Base-by-base conservation (phyloP, 2,329 filamentous ascomycete genomes). In the Paraphoma sp. region DNA sequence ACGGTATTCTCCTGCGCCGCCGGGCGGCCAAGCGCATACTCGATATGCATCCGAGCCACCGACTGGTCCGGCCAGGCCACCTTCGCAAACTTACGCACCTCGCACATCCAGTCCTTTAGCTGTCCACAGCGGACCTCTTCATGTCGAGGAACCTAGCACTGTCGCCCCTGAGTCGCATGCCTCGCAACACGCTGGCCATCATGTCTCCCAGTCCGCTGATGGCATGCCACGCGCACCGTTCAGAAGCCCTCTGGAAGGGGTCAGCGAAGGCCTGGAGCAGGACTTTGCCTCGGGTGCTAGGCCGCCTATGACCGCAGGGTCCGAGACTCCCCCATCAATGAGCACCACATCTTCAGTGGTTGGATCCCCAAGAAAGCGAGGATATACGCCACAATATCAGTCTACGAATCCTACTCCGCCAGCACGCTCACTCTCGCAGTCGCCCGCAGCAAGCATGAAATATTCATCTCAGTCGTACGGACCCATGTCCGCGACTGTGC, bases 51-150 rank as follows among this genome's bases (percentile, higher is more conserved):
- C 78, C 33, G 73, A 78, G n/a, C 71, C 76, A 12, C 59, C 64
- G 4, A 68, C 53, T 18, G 67, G 56, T 23, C 71, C 68, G 10
- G 71, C 68, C 44, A 70, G 69, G 51, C 69, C 80, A 72, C 59
- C 76, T 72, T 66, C 76, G 12, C 78, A 86, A 57, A 80, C 83
- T 4, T 88, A 87, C 70, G 84, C 86, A 42, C 86, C 86, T 16
- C 81, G 86, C 53, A 88, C 86, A 6, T 88, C 86, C n/a, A 88
- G 86, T 70, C 86, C 86, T 14, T 77, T 89, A 14, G 86, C 86
- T 31, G 82, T 83, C 48, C 83, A 80, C 48, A 74, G 76, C 31
- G 46, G 54, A 45, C 70, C 76, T 28, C 74, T 78, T 10, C 73
- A 73, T 11, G 62, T 64, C 4, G 60, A 68, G 18, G 60, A 67